Evolutionary conservation across 2,329 filamentous ascomycete genomes (phyloP).

Genomic region (Trichoderma brevicompactum): DNA sequence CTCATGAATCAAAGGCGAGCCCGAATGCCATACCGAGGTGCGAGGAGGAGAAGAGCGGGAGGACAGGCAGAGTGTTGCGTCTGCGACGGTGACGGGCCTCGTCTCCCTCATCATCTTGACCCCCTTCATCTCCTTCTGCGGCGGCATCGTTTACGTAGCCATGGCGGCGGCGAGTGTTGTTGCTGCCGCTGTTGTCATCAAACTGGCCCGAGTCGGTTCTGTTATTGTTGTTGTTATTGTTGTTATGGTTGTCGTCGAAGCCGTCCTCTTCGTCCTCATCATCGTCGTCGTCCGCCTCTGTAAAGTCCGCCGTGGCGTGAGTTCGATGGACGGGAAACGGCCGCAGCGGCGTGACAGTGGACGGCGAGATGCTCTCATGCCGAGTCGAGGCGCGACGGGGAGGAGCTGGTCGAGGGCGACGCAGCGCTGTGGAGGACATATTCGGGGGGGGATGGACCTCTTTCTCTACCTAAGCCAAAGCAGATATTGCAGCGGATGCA

Average conservation of each 20-base stretch:
- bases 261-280: slow-evolving; percentile 45
- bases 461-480: not conserved
- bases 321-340: slow-evolving; percentile 40
- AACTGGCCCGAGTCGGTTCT: not conserved
- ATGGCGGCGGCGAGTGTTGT: slow-evolving; percentile 14
- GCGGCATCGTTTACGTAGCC: slow-evolving; percentile 55
- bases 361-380: slow-evolving; percentile 40
- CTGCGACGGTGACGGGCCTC: slow-evolving; percentile 36
- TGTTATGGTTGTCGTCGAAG: slow-evolving; percentile 31
- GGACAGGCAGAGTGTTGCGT: slow-evolving; percentile 46
- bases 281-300: slow-evolving; percentile 62
- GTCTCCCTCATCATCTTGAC: slow-evolving; percentile 47
- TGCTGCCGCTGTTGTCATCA: slow-evolving; percentile 9
- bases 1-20: not conserved
- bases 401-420: slow-evolving; percentile 40
- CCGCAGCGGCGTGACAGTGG: slow-evolving; percentile 38
- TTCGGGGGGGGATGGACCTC: slow-evolving; percentile 16
- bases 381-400: slow-evolving; percentile 42
- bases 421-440: slow-evolving; percentile 47
- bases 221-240: not conserved
- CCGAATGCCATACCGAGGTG: slow-evolving; percentile 65
- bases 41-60: slow-evolving; percentile 80
- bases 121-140: slow-evolving; percentile 33
- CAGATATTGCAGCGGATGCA: slow-evolving; percentile 7
- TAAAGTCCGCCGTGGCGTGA: slow-evolving; percentile 68